A percentile compares a stretch with the other conserved stretches of the same genome.
Evolutionary conservation across 2,329 filamentous ascomycete genomes (phyloP).

Genomic region (Sporothrix dimorphospora): DNA sequence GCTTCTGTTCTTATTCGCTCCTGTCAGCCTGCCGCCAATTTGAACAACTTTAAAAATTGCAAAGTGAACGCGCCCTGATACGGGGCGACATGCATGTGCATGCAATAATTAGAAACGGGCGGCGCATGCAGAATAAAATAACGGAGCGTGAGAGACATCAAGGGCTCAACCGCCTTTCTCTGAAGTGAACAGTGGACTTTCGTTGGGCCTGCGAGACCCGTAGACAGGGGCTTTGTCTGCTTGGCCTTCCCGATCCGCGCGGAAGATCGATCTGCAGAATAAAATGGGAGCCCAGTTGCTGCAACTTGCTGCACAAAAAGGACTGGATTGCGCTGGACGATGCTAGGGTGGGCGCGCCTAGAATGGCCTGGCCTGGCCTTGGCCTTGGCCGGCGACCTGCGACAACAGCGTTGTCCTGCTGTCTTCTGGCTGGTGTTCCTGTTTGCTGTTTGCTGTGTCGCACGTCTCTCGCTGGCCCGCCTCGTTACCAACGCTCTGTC

Average conservation of each 20-base stretch:
- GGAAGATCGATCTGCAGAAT: slow-evolving; percentile 27
- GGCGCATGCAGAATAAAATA: slow-evolving; percentile 23
- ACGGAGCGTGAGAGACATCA: background rate
- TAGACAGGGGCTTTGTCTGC: slow-evolving; percentile 3
- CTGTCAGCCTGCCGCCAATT: slow-evolving; percentile 13
- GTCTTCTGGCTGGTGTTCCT: background rate
- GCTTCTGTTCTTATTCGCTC: slow-evolving; percentile 1
- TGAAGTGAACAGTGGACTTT: background rate
- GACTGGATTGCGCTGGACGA: background rate
- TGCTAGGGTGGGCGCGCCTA: background rate
- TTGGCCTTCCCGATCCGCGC: slow-evolving; percentile 7
- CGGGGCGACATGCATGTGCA: slow-evolving; percentile 24
- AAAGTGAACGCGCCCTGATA: slow-evolving; percentile 1
- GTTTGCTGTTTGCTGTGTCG: background rate
- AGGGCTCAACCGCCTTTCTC: background rate
- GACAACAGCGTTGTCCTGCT: background rate
- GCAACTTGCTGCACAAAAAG: slow-evolving; percentile 17
- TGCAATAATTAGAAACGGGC: slow-evolving; percentile 14
- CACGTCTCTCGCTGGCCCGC: background rate
- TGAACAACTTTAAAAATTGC: background rate
- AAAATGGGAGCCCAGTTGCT: slow-evolving; percentile 21
- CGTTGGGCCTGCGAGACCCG: background rate
- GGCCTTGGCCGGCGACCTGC: background rate
- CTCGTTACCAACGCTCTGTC: background rate
- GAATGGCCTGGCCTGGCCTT: background rate